Evolutionary conservation across 805 yeast species (phyloP), one percentile per base, ranked within the genome.

Genomic region (Wickerhamiella vanderwaltii): DNA sequence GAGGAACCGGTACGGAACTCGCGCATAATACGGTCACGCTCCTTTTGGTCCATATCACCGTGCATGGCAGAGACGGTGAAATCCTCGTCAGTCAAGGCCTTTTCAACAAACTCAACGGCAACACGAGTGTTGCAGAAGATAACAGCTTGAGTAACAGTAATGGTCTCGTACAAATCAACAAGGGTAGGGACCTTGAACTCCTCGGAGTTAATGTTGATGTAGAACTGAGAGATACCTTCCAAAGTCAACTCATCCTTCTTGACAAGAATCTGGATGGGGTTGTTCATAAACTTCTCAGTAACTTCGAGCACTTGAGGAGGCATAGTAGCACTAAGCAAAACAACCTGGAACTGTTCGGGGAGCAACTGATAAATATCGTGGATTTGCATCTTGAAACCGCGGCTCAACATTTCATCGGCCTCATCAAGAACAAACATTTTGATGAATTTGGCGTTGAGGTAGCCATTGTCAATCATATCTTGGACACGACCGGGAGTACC

Each of bases 401-500:
- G 72, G 36, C 84, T 75, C 62, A 88, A 73, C 77, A 88, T 73
- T 72, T 91, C 97, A 72, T 88, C 98, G 58, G 97, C 97, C 71
- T 88, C 98, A 69, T 88, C 98, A 59, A 91, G 72, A 60, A 88
- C 78, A 67, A 91, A 75, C 93, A 91, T 85, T 71, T 86, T 85
- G 58, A 91, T 72, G 63, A 78, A 72, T 56, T 83, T 75, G 50
- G 94, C 79, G 61, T 69, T 77, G 65, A 91, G 77, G 66, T 69
- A 71, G 58, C 94, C 73, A 63, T 96, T 77, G 66, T 83, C 82
- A 60, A 91, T 87, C 88, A 91, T 85, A 65, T 91, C 97, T 57
- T 70, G 75, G 50, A 91, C 96, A 69, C 98, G 78, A 59, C 98
- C 98, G 55, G 98, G 98, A 46, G 98, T 91, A 61, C 97, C 98